A percentile compares a stretch with the other conserved stretches of the same genome.
Conservation (phyloP, 2,329 filamentous ascomycete species). For the Colletotrichum eremochloae region DNA sequence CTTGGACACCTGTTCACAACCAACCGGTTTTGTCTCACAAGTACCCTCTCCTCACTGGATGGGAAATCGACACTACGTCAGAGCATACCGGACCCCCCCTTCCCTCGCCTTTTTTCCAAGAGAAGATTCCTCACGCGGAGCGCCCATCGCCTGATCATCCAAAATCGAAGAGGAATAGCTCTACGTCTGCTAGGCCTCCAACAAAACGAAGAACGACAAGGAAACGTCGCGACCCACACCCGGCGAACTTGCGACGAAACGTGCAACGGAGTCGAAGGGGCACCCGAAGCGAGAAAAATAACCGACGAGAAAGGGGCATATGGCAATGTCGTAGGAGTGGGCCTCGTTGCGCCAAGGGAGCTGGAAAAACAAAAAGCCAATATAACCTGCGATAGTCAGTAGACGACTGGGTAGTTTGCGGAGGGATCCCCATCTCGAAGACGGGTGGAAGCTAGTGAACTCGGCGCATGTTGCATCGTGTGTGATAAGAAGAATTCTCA, state of each 20-base stretch:
- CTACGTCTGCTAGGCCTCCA: slow-evolving; percentile 9
- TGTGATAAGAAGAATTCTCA: neutral
- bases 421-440: neutral
- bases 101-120: slow-evolving; percentile 17
- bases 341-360: slow-evolving; percentile 35
- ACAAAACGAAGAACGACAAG: neutral
- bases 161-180: neutral
- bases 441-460: neutral
- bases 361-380: neutral
- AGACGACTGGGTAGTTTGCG: slow-evolving; percentile 8
- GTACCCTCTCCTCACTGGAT: slow-evolving; percentile 24
- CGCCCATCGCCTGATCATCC: neutral
- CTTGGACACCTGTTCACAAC: slow-evolving; percentile 7
- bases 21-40: slow-evolving; percentile 23
- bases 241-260: slow-evolving; percentile 25
- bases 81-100: slow-evolving; percentile 30
- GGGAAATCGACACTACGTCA: slow-evolving; percentile 33
- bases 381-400: neutral
- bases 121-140: neutral
- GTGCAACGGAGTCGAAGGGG: slow-evolving; percentile 17
- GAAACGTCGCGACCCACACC: slow-evolving; percentile 10
- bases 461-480: slow-evolving; percentile 9
- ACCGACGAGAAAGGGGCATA: slow-evolving; percentile 20
- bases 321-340: slow-evolving; percentile 39
- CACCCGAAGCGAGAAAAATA: slow-evolving; percentile 12